A percentile compares a stretch with the other conserved stretches of the same genome.
phyloP scores from a whole-genome alignment of 2,329 filamentous ascomycete species.

The Fusarium sublunatum region DNA sequence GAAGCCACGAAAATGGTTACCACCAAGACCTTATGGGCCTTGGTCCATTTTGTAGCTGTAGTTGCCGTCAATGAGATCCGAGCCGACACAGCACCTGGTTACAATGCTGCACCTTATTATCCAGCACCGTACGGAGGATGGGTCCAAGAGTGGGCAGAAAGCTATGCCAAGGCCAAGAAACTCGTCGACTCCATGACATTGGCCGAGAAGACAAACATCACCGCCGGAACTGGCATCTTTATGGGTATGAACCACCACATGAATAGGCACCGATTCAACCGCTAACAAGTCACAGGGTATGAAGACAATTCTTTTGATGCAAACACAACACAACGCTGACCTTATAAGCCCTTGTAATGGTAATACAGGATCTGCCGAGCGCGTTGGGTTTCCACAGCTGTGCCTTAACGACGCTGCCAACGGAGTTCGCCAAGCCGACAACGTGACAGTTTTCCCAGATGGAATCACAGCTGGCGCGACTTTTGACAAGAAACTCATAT shows the following conservation, averaged over 20 bases:
- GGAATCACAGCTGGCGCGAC: slow-evolving; percentile 83
- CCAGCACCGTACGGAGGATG: slow-evolving; percentile 79
- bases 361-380: slow-evolving; percentile 76
- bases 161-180: slow-evolving; percentile 75
- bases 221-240: slow-evolving; percentile 74
- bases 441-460: slow-evolving; percentile 80
- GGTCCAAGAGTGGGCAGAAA: slow-evolving; percentile 73
- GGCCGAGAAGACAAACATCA: slow-evolving; percentile 84
- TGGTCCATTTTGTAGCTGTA: slow-evolving; percentile 8
- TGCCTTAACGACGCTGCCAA: slow-evolving; percentile 78
- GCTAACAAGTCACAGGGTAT: slow-evolving; percentile 31
- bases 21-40: slow-evolving; percentile 1
- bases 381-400: slow-evolving; percentile 77
- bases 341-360: slow-evolving; percentile 73
- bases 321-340: slow-evolving; percentile 1
- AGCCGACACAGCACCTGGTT: slow-evolving; percentile 35
- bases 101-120: slow-evolving; percentile 69
- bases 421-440: slow-evolving; percentile 78
- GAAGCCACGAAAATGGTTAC: slow-evolving; percentile 2
- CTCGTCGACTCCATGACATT: slow-evolving; percentile 81
- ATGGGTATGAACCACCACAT: slow-evolving; percentile 66
- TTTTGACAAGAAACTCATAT: slow-evolving; percentile 78
- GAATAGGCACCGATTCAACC: neutral
- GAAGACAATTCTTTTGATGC: accelerated
- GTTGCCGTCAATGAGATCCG: slow-evolving; percentile 3